Conservation (phyloP, 805 yeast species). For the Pichia ethanolica region DNA sequence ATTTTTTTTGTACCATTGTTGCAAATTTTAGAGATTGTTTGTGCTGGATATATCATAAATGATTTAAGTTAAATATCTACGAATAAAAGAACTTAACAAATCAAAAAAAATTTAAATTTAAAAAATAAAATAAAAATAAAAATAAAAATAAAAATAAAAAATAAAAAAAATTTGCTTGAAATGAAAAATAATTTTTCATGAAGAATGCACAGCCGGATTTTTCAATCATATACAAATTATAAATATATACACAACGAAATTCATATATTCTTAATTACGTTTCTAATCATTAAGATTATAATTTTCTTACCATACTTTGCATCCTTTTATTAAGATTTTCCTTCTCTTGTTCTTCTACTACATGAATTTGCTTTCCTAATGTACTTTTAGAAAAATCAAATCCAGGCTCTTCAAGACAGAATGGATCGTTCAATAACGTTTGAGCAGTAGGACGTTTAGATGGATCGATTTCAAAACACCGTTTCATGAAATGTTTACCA, state of each 20-base stretch:
- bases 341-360: constrained; percentile 15
- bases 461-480: constrained; percentile 74
- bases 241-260: neutral
- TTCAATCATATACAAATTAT: neutral
- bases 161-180: too few relatives aligned
- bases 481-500: constrained; percentile 65
- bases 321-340: constrained; percentile 8
- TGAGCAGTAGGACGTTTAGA: constrained; percentile 84
- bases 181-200: neutral
- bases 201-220: neutral
- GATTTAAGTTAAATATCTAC: too few relatives aligned
- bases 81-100: too few relatives aligned
- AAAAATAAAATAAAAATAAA: too few relatives aligned
- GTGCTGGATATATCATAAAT: neutral
- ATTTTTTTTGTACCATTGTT: constrained; percentile 24
- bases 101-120: too few relatives aligned
- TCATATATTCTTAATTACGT: too few relatives aligned
- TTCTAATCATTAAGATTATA: neutral
- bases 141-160: too few relatives aligned
- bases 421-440: constrained; percentile 45
- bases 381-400: constrained; percentile 27
- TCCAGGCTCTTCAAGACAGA: constrained; percentile 19
- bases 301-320: constrained; percentile 13
- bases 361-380: constrained; percentile 24
- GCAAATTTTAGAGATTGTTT: neutral